A percentile compares a stretch with the other conserved stretches of the same genome.
Evolutionary conservation across 148 eudicot genomes (phyloP).

Genomic region (Vaccinium macrocarpon): DNA sequence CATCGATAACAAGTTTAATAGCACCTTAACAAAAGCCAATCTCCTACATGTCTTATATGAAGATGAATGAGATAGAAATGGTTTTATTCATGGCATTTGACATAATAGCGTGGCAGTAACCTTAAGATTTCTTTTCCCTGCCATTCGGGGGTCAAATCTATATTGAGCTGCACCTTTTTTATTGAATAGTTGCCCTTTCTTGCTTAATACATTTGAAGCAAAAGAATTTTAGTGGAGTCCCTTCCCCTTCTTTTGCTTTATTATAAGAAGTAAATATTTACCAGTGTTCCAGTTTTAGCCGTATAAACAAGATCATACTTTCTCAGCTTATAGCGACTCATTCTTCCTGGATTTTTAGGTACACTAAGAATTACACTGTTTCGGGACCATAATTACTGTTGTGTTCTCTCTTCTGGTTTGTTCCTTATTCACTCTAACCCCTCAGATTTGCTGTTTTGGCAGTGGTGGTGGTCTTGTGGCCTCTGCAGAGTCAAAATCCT

Average conservation of each 20-base stretch:
- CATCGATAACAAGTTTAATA: too few species aligned
- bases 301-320: not conserved
- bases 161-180: not conserved
- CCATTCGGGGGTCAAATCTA: not conserved
- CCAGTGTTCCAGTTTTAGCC: not conserved
- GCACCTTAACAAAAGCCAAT: too few species aligned
- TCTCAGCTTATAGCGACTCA: not conserved
- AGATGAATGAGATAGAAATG: too few species aligned
- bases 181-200: not conserved
- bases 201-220: not conserved
- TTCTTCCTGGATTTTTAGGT: not conserved
- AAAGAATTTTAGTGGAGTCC: not conserved
- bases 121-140: not conserved
- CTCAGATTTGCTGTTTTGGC: not conserved
- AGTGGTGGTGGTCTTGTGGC: conserved; percentile 29
- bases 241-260: not conserved
- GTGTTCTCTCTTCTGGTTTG: not conserved
- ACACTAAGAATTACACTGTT: not conserved
- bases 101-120: too few species aligned
- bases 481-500: conserved; percentile 8
- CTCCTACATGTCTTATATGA: too few species aligned
- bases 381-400: not conserved
- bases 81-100: too few species aligned
- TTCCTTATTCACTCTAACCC: not conserved
- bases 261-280: conserved; percentile 1